Evolutionary conservation across 1,139 yeast genomes (phyloP).

Genomic region (Suhomyces yuchorum): DNA sequence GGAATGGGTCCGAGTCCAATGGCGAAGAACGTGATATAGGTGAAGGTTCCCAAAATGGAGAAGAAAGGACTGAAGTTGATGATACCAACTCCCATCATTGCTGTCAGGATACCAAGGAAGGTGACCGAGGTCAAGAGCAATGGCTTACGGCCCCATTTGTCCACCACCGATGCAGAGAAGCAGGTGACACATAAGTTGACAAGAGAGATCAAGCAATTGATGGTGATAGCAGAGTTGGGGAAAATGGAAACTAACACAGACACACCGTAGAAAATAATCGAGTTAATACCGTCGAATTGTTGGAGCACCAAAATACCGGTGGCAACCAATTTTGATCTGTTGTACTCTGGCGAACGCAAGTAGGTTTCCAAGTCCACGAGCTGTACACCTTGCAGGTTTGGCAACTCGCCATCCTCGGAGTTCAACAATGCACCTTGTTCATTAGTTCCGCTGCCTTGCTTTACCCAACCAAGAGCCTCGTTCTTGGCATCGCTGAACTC

Average conservation of each 20-base stretch:
- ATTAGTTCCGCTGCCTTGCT: slow-evolving; percentile 3
- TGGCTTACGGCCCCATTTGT: slow-evolving; percentile 73
- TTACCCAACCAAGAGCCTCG: slow-evolving; percentile 44
- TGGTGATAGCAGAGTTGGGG: slow-evolving; percentile 67
- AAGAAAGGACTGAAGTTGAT: slow-evolving; percentile 48
- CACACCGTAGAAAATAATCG: slow-evolving; percentile 91
- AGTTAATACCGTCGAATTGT: slow-evolving; percentile 90
- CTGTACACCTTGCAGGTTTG: slow-evolving; percentile 6
- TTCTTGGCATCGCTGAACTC: slow-evolving; percentile 37
- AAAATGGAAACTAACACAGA: slow-evolving; percentile 68
- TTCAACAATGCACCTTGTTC: slow-evolving; percentile 12
- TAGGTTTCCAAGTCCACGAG: slow-evolving; percentile 38
- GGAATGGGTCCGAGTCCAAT: slow-evolving; percentile 95
- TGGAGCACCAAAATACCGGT: slow-evolving; percentile 81
- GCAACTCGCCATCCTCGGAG: slow-evolving; percentile 23
- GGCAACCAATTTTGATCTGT: slow-evolving; percentile 63
- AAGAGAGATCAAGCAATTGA: slow-evolving; percentile 74
- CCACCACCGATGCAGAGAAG: slow-evolving; percentile 71
- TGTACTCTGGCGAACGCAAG: slow-evolving; percentile 51
- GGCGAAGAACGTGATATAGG: slow-evolving; percentile 83
- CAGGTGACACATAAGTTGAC: slow-evolving; percentile 75
- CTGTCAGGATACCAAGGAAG: slow-evolving; percentile 69
- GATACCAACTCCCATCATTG: slow-evolving; percentile 69
- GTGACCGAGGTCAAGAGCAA: slow-evolving; percentile 64
- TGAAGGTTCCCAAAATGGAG: slow-evolving; percentile 66